A percentile compares a stretch with the other conserved stretches of the same genome.
phyloP scores from a whole-genome alignment of 306 rosid species.

The Delonix regia region DNA sequence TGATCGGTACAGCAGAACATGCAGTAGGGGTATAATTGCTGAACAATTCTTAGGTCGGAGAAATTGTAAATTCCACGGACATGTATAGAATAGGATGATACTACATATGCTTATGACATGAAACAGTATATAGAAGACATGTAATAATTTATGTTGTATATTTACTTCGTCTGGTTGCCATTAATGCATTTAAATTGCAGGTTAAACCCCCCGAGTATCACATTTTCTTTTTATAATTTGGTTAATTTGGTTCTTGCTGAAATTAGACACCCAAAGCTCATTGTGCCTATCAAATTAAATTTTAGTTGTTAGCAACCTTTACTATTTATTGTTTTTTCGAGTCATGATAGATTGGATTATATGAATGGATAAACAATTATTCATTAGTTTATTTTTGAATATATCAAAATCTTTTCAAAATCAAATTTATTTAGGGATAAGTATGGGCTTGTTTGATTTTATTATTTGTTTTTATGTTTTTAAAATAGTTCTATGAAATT shows the following conservation, averaged over 20 bases:
- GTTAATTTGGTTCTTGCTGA: too few relatives aligned
- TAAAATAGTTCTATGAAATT: too few relatives aligned
- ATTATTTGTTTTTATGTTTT: too few relatives aligned
- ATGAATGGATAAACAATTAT: neutral
- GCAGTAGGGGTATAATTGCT: slow-evolving; percentile 46
- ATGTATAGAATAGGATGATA: slow-evolving; percentile 41
- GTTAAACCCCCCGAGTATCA: too few relatives aligned
- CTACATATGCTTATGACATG: slow-evolving; percentile 22
- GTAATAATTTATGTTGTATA: neutral
- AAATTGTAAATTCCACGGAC: slow-evolving; percentile 45
- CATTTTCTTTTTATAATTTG: too few relatives aligned
- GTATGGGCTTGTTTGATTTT: too few relatives aligned
- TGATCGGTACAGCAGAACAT: slow-evolving; percentile 53
- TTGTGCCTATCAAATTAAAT: neutral
- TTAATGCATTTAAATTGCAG: neutral
- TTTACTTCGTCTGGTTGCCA: neutral
- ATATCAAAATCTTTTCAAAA: too few relatives aligned
- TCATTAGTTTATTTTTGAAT: too few relatives aligned
- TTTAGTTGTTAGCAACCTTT: neutral
- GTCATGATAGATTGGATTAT: neutral
- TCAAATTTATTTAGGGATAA: too few relatives aligned
- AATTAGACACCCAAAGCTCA: too few relatives aligned
- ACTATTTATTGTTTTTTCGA: neutral
- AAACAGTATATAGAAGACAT: neutral
- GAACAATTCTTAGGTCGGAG: slow-evolving; percentile 31